phyloP scores from a whole-genome alignment of 495 filamentous ascomycete genomes.

The Copromyces sp. region DNA sequence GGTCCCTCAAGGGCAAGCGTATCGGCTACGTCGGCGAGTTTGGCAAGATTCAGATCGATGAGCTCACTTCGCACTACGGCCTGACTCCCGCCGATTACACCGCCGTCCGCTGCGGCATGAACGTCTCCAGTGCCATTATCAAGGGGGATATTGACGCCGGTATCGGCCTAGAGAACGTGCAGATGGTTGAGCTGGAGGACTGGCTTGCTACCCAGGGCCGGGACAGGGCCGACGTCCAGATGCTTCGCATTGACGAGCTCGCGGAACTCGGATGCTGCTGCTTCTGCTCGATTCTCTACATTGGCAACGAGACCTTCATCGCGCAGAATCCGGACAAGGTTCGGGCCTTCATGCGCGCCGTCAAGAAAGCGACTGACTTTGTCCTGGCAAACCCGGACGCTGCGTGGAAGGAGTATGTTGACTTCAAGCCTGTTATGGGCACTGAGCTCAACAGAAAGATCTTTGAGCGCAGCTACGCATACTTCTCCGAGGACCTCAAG shows the following conservation, averaged over 20 bases:
- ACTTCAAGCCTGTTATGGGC: slow-evolving; percentile 58
- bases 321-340: slow-evolving; percentile 49
- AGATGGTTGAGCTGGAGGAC: slow-evolving; percentile 64
- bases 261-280: slow-evolving; percentile 65
- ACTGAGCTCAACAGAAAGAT: slow-evolving; percentile 58
- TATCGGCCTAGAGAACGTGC: slow-evolving; percentile 63
- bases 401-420: slow-evolving; percentile 54
- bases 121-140: slow-evolving; percentile 46
- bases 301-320: slow-evolving; percentile 53
- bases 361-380: slow-evolving; percentile 58
- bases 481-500: slow-evolving; percentile 62
- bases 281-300: slow-evolving; percentile 67
- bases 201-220: slow-evolving; percentile 53
- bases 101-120: slow-evolving; percentile 48
- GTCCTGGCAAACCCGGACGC: slow-evolving; percentile 47
- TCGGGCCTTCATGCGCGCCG: slow-evolving; percentile 51
- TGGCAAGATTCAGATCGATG: slow-evolving; percentile 69
- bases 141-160: slow-evolving; percentile 56
- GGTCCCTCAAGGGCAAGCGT: slow-evolving; percentile 56
- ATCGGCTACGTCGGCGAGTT: slow-evolving; percentile 68
- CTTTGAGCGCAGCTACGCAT: slow-evolving; percentile 60
- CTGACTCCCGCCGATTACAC: slow-evolving; percentile 62
- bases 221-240: slow-evolving; percentile 51
- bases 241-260: slow-evolving; percentile 65
- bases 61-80: slow-evolving; percentile 61